phyloP scores from a whole-genome alignment of 257 asterid genomes.

The Leonotis leonurus region DNA sequence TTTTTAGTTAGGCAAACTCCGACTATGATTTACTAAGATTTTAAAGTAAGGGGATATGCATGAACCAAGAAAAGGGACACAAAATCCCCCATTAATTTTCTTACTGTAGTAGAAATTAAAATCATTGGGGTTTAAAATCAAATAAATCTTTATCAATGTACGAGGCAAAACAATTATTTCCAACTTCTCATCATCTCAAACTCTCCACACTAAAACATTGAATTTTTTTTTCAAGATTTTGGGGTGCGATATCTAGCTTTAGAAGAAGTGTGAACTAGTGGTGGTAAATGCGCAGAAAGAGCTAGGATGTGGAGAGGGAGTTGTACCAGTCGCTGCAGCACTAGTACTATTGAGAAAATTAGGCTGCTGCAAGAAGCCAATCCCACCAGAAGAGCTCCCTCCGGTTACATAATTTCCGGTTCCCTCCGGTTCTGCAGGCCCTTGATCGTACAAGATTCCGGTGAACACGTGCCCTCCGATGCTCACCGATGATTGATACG shows the following conservation, averaged over 20 bases:
- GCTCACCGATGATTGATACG: slow-evolving; percentile 70
- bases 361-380: slow-evolving; percentile 28
- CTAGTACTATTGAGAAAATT: slow-evolving; percentile 17
- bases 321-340: slow-evolving; percentile 28
- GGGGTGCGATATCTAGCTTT: background rate
- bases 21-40: slow-evolving; percentile 1
- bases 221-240: slow-evolving; percentile 29
- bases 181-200: background rate
- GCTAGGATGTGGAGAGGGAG: slow-evolving; percentile 33
- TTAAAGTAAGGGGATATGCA: slow-evolving; percentile 8
- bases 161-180: background rate
- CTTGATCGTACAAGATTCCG: slow-evolving; percentile 78
- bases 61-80: slow-evolving; percentile 5
- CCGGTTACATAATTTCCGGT: slow-evolving; percentile 27
- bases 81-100: background rate
- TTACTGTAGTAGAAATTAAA: background rate
- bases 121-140: background rate
- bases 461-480: slow-evolving; percentile 68
- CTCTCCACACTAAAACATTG: background rate
- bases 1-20: slow-evolving; percentile 25
- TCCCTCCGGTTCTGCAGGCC: slow-evolving; percentile 31
- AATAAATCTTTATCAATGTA: slow-evolving; percentile 12
- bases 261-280: slow-evolving; percentile 41
- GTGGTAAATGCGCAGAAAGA: slow-evolving; percentile 29
- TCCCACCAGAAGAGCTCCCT: slow-evolving; percentile 34